Conservation (phyloP, 352 stramenopile species). For the Phytophthora cryptogea region DNA sequence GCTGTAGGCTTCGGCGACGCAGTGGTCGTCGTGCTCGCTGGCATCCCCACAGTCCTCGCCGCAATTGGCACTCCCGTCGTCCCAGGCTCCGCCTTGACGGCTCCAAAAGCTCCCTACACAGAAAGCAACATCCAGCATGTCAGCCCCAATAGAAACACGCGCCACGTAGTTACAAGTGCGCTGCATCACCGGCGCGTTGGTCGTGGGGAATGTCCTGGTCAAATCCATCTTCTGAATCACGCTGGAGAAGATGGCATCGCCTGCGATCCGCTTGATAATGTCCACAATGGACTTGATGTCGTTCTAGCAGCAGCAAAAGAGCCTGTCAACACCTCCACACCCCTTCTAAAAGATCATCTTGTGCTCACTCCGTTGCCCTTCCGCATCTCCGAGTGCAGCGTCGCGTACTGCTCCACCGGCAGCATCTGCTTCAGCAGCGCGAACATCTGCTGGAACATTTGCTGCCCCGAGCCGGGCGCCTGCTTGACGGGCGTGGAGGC, state of each 20-base stretch:
- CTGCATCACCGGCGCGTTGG: slow-evolving; percentile 19
- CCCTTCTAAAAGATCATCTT: slow-evolving; percentile 18
- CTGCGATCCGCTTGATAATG: slow-evolving; percentile 86
- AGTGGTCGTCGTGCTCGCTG: not conserved
- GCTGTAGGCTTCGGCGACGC: slow-evolving; percentile 27
- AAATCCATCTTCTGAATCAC: slow-evolving; percentile 88
- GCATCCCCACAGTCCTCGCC: slow-evolving; percentile 22
- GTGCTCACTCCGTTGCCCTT: slow-evolving; percentile 60
- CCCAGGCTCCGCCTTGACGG: slow-evolving; percentile 44
- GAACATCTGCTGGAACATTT: slow-evolving; percentile 91
- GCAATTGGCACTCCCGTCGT: slow-evolving; percentile 32
- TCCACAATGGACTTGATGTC: slow-evolving; percentile 89
- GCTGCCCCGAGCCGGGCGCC: slow-evolving; percentile 62
- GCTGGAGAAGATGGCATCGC: slow-evolving; percentile 78
- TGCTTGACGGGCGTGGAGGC: slow-evolving; percentile 38
- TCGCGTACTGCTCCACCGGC: slow-evolving; percentile 79
- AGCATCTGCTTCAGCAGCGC: slow-evolving; percentile 84
- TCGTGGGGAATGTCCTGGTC: slow-evolving; percentile 58
- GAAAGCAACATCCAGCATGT: slow-evolving; percentile 5
- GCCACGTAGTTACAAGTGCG: not conserved
- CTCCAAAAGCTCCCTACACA: slow-evolving; percentile 22
- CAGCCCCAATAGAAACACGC: not conserved
- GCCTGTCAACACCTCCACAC: not conserved
- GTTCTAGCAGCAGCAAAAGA: slow-evolving; percentile 29
- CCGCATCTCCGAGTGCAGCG: slow-evolving; percentile 81